phyloP scores from a whole-genome alignment of 2,329 filamentous ascomycete species.

The Penicillium expansum region DNA sequence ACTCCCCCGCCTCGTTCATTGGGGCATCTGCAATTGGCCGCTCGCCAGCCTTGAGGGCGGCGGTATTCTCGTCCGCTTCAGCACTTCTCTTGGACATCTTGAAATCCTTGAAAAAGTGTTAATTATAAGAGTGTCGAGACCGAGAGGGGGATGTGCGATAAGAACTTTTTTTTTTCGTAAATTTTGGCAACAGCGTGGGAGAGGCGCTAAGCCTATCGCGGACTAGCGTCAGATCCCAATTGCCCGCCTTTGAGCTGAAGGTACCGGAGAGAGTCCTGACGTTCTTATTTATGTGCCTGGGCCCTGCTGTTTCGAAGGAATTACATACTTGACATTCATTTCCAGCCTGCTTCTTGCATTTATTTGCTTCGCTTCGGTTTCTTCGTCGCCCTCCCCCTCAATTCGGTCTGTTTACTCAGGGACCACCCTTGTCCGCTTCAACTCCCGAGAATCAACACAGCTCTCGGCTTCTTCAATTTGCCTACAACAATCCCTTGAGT shows the following conservation, averaged over 20 bases:
- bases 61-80: conserved; percentile 52
- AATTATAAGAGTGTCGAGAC: conserved; percentile 14
- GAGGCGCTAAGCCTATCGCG: conserved; percentile 33
- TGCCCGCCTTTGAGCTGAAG: conserved; percentile 19
- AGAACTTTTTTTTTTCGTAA: conserved; percentile 34
- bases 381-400: background rate
- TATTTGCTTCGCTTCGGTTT: background rate
- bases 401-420: conserved; percentile 9
- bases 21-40: conserved; percentile 52
- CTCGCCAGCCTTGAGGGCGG: conserved; percentile 61
- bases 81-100: conserved; percentile 61
- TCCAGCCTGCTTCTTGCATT: conserved; percentile 5
- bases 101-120: background rate
- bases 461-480: conserved; percentile 6
- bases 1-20: conserved; percentile 58
- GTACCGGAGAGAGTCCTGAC: conserved; percentile 2
- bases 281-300: conserved; percentile 7
- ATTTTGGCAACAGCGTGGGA: conserved; percentile 22
- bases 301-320: background rate
- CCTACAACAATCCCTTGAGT: background rate
- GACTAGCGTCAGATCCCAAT: conserved; percentile 32
- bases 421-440: conserved; percentile 10
- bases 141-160: conserved; percentile 17
- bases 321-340: conserved; percentile 2
- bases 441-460: conserved; percentile 9